Percentiles rank a stretch among this genome's conserved stretches.
Evolutionary conservation across 768 basidiomycete genomes (phyloP).

Genomic region (Cubamyces sp.): DNA sequence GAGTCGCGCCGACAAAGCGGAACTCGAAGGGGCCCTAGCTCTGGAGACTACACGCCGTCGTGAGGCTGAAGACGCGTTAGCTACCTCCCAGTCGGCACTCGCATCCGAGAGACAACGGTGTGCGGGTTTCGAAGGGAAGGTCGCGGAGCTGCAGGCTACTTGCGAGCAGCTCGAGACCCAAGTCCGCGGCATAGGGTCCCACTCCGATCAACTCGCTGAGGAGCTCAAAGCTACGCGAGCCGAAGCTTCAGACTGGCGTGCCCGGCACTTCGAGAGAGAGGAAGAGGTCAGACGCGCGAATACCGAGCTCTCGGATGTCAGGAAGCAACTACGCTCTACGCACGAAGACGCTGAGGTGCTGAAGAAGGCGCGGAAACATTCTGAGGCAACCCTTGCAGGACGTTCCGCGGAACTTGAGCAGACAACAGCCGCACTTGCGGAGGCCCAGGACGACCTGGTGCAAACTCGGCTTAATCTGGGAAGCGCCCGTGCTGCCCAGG

Average conservation of each 20-base stretch:
- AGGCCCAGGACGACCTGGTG: slow-evolving; percentile 5
- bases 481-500: slow-evolving; percentile 1
- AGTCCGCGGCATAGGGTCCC: background rate
- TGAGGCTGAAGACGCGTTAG: background rate
- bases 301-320: background rate
- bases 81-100: background rate
- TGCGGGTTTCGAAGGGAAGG: background rate
- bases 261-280: background rate
- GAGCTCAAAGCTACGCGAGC: background rate
- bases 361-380: slow-evolving; percentile 25
- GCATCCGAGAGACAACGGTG: background rate
- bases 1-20: background rate
- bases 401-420: background rate
- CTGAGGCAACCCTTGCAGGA: slow-evolving; percentile 16
- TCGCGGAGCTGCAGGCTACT: background rate
- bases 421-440: slow-evolving; percentile 3
- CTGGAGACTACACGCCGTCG: background rate
- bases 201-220: background rate
- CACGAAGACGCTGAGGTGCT: slow-evolving; percentile 8
- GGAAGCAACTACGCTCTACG: background rate
- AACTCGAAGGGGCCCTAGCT: slow-evolving; percentile 1
- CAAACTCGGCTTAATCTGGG: slow-evolving; percentile 2
- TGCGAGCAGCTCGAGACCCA: background rate
- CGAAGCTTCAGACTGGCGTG: slow-evolving; percentile 1
- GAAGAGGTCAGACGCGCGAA: background rate